A percentile compares a stretch with the other conserved stretches of the same genome.
These are phyloP conservation scores for Lachnellula subtilissima DNA, from an alignment of 2,329 filamentous ascomycete species.

Conservation along the genomic window DNA sequence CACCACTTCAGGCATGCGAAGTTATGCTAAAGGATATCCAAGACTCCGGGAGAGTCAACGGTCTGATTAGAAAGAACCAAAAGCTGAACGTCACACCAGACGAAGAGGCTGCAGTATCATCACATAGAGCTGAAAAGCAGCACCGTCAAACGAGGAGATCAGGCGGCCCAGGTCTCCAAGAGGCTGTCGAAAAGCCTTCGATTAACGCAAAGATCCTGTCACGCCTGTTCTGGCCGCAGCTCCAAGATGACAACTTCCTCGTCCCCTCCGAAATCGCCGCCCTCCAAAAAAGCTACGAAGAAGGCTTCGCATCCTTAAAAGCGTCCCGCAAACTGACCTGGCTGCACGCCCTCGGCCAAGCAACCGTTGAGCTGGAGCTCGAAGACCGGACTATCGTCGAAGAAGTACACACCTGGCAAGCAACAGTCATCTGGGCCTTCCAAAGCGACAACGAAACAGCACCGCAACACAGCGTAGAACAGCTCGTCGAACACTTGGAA, in stretches of 20 bases:
- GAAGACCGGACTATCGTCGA: constrained; percentile 71
- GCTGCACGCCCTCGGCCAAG: constrained; percentile 77
- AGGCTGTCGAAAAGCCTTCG: constrained; percentile 34
- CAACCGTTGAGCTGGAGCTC: constrained; percentile 75
- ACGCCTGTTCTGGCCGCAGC: constrained; percentile 85
- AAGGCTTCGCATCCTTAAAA: constrained; percentile 75
- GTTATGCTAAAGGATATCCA: constrained; percentile 95
- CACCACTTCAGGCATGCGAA: constrained; percentile 83
- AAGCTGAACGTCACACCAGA: constrained; percentile 28
- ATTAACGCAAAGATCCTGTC: constrained; percentile 82
- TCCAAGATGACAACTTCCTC: constrained; percentile 64
- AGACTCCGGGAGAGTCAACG: constrained; percentile 73
- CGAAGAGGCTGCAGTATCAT: background rate
- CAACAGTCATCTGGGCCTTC: constrained; percentile 83
- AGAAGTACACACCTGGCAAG: constrained; percentile 78
- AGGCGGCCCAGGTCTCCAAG: constrained; percentile 1
- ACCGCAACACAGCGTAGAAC: constrained; percentile 41
- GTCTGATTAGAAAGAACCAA: constrained; percentile 54
- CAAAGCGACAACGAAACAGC: constrained; percentile 37
- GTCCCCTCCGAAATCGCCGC: constrained; percentile 55
- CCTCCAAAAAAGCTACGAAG: constrained; percentile 66
- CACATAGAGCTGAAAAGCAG: constrained; percentile 14
- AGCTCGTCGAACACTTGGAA: constrained; percentile 51
- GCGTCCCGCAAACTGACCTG: constrained; percentile 81
- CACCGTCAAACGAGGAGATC: constrained; percentile 29